Percentiles rank a stretch among this genome's conserved stretches.
These are phyloP conservation scores for Priceomyces carsonii DNA, from an alignment of 805 yeast species.

Conservation along the genomic window DNA sequence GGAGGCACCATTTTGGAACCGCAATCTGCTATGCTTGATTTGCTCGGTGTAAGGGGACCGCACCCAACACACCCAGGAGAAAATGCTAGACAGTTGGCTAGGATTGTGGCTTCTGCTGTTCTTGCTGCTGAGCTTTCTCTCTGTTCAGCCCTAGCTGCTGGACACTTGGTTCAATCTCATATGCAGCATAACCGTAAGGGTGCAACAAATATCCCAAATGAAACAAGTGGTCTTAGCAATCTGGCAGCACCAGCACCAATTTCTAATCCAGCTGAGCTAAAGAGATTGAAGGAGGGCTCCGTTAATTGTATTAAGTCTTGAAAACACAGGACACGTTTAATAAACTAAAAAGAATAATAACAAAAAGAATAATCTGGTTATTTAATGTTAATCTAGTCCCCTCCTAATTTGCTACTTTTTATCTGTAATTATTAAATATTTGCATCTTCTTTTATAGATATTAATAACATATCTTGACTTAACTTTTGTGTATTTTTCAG, in stretches of 20 bases:
- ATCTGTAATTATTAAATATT: constrained; percentile 1
- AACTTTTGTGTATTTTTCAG: too few species aligned
- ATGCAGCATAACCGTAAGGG: constrained; percentile 89
- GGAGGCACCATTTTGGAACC: constrained; percentile 99
- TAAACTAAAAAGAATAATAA: too few species aligned
- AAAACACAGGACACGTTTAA: too few species aligned
- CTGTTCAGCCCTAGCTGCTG: constrained; percentile 96
- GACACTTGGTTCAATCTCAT: constrained; percentile 96
- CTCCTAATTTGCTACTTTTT: background rate
- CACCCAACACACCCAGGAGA: constrained; percentile 92
- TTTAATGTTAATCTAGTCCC: too few species aligned
- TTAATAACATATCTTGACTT: too few species aligned
- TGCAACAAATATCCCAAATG: constrained; percentile 16
- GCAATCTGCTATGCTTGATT: constrained; percentile 92
- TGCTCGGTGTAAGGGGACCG: constrained; percentile 94
- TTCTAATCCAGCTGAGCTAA: constrained; percentile 20
- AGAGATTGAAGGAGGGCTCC: constrained; percentile 69
- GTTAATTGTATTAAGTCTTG: constrained; percentile 71
- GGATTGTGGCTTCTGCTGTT: constrained; percentile 90
- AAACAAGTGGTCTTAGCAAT: too few species aligned
- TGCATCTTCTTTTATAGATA: constrained; percentile 3
- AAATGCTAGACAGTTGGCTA: constrained; percentile 91
- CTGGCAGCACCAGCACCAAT: constrained; percentile 3
- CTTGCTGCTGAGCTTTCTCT: constrained; percentile 94
- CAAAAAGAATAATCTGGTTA: too few species aligned